phyloP scores from a whole-genome alignment of 176 grass and related monocot species.

The Oryza punctata region DNA sequence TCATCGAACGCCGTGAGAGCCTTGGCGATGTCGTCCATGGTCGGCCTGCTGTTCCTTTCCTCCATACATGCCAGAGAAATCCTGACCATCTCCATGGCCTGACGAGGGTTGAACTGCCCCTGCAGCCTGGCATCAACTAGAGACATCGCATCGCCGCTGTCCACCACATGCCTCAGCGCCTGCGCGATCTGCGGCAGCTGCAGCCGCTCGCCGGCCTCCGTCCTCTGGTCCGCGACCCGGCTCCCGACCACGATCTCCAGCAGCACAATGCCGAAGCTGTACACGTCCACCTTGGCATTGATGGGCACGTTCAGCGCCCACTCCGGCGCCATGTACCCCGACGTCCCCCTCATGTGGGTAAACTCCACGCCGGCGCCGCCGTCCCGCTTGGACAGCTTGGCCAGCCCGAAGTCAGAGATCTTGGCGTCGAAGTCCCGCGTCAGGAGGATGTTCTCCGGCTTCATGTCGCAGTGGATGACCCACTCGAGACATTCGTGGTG shows the following conservation, averaged over 20 bases:
- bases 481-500: conserved; percentile 82
- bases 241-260: conserved; percentile 50
- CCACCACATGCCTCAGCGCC: conserved; percentile 29
- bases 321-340: conserved; percentile 67
- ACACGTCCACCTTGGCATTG: conserved; percentile 54
- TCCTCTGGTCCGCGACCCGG: conserved; percentile 11
- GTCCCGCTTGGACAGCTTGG: conserved; percentile 56
- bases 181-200: conserved; percentile 21
- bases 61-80: conserved; percentile 29
- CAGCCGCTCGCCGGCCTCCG: not conserved
- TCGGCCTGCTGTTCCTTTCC: conserved; percentile 44
- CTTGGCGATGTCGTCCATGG: conserved; percentile 23
- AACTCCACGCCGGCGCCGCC: conserved; percentile 6
- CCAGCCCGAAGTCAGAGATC: conserved; percentile 72
- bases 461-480: conserved; percentile 81
- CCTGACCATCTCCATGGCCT: conserved; percentile 37
- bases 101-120: conserved; percentile 29
- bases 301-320: conserved; percentile 47
- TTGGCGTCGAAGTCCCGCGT: conserved; percentile 62
- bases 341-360: conserved; percentile 57
- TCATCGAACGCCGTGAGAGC: conserved; percentile 20
- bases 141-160: not conserved
- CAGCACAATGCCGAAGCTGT: conserved; percentile 51
- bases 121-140: conserved; percentile 38
- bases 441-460: conserved; percentile 78